A percentile compares a stretch with the other conserved stretches of the same genome.
Conservation (phyloP, 1,284 basidiomycete species). For the Microbotryomycetes sp. region DNA sequence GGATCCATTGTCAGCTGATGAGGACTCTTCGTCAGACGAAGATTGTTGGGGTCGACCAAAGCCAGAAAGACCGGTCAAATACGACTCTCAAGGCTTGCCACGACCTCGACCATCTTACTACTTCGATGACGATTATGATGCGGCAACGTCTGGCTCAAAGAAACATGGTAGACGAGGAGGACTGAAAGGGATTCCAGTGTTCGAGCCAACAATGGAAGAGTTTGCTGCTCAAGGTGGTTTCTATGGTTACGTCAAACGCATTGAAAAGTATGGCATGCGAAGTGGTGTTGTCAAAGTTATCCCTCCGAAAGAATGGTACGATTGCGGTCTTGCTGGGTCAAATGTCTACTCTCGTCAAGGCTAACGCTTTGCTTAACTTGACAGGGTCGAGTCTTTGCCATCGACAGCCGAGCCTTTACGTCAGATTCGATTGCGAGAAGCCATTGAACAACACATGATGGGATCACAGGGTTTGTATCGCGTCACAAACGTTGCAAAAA, state of each 20-base stretch:
- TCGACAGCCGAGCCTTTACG: slow-evolving; percentile 58
- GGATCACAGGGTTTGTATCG: slow-evolving; percentile 78
- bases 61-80: slow-evolving; percentile 7
- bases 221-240: slow-evolving; percentile 54
- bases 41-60: slow-evolving; percentile 24
- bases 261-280: slow-evolving; percentile 78
- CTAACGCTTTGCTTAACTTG: background rate
- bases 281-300: slow-evolving; percentile 92
- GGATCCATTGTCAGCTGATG: slow-evolving; percentile 18
- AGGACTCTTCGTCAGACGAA: slow-evolving; percentile 28
- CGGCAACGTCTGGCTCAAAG: slow-evolving; percentile 30
- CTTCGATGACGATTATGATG: slow-evolving; percentile 32
- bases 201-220: slow-evolving; percentile 73
- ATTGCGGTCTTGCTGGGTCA: slow-evolving; percentile 17
- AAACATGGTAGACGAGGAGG: slow-evolving; percentile 26
- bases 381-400: slow-evolving; percentile 67
- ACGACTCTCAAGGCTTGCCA: slow-evolving; percentile 12
- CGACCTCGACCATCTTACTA: slow-evolving; percentile 31
- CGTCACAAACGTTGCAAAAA: slow-evolving; percentile 85
- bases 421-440: slow-evolving; percentile 66
- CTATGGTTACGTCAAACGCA: slow-evolving; percentile 72
- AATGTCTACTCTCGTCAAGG: background rate
- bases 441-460: slow-evolving; percentile 86
- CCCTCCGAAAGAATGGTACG: slow-evolving; percentile 84
- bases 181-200: slow-evolving; percentile 73